phyloP scores from a whole-genome alignment of 495 filamentous ascomycete species.

The Neurospora sp. region DNA sequence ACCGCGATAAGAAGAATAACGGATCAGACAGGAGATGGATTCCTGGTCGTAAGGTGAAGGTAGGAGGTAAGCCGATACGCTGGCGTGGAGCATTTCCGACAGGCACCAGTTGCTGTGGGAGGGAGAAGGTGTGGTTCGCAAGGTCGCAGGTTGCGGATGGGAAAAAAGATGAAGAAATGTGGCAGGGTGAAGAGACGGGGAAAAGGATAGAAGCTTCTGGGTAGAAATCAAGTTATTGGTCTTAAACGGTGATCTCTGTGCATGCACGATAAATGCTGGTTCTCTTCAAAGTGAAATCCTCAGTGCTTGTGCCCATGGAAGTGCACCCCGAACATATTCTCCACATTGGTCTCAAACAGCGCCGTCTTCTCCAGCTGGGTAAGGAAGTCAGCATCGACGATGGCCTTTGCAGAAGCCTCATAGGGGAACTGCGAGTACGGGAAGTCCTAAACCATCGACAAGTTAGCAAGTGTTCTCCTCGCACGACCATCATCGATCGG shows the following conservation, averaged over 20 bases:
- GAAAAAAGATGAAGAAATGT: not conserved
- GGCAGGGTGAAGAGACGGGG: not conserved
- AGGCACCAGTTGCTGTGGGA: not conserved
- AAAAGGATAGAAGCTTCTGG: not conserved
- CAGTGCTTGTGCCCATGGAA: not conserved
- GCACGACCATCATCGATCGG: not conserved
- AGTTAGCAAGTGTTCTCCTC: not conserved
- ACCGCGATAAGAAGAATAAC: not conserved
- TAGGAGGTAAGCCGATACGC: not conserved
- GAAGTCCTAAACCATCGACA: not conserved
- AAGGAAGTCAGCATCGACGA: not conserved
- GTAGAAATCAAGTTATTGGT: not conserved
- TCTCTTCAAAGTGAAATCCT: not conserved
- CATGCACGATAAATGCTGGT: not conserved
- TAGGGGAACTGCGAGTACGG: not conserved
- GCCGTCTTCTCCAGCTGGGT: not conserved
- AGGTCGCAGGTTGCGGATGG: not conserved
- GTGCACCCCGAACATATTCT: not conserved
- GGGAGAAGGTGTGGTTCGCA: not conserved
- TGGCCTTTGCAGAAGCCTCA: not conserved
- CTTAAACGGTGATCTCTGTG: not conserved
- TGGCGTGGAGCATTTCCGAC: not conserved
- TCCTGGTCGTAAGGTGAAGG: not conserved
- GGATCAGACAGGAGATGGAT: not conserved
- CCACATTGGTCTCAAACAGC: not conserved